Evolutionary conservation across 2,329 filamentous ascomycete species (phyloP).

Genomic region (Atkinsonella texensis): DNA sequence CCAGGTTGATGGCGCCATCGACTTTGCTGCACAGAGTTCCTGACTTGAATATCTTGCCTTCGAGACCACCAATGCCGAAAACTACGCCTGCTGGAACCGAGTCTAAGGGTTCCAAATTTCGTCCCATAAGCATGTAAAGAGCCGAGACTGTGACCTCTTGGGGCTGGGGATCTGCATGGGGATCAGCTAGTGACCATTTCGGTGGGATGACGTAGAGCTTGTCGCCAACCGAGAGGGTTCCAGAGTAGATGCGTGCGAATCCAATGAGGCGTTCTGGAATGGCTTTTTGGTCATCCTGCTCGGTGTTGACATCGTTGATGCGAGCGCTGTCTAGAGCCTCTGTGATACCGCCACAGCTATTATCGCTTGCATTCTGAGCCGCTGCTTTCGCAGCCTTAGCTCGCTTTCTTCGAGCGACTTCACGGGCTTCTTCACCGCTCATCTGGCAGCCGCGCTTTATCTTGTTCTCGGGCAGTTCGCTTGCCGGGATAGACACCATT

Average conservation of each 20-base stretch:
- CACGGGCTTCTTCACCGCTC: conserved; percentile 79
- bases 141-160: conserved; percentile 75
- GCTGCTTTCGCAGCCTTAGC: conserved; percentile 77
- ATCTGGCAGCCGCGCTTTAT: conserved; percentile 52
- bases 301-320: conserved; percentile 39
- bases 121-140: conserved; percentile 92
- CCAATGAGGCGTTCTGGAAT: conserved; percentile 86
- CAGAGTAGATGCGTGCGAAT: conserved; percentile 89
- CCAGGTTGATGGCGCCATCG: conserved; percentile 79
- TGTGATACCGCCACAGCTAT: conserved; percentile 43
- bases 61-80: conserved; percentile 86
- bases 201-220: conserved; percentile 82
- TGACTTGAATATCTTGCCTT: conserved; percentile 89
- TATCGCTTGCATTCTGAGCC: conserved; percentile 35
- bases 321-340: conserved; percentile 49
- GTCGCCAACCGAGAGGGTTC: conserved; percentile 79
- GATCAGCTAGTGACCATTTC: conserved; percentile 77
- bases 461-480: conserved; percentile 81
- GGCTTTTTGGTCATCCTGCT: conserved; percentile 42
- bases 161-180: conserved; percentile 59
- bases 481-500: conserved; percentile 91
- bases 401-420: conserved; percentile 76
- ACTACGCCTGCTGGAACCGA: conserved; percentile 88
- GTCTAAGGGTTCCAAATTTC: conserved; percentile 68
- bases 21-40: conserved; percentile 84